Conservation (phyloP, 768 basidiomycete species). For the Kwoniella sp. region DNA sequence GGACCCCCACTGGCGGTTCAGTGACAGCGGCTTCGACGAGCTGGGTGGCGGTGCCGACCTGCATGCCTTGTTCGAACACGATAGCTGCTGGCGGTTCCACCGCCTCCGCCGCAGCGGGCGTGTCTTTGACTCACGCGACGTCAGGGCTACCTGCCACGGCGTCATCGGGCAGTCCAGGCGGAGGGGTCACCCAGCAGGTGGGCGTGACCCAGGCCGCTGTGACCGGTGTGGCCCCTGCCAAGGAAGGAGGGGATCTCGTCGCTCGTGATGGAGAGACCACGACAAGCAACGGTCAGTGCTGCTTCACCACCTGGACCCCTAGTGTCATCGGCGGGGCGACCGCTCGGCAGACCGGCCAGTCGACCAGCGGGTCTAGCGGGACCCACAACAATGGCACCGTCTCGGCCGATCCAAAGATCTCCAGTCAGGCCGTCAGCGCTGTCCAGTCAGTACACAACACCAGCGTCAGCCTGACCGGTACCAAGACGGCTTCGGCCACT, state of each 20-base stretch:
- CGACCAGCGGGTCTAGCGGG: too few species aligned
- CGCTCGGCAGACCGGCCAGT: too few species aligned
- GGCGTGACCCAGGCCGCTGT: conserved; percentile 21
- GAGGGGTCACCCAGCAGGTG: conserved; percentile 19
- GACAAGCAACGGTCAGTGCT: conserved; percentile 37
- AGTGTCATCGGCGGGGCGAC: conserved; percentile 24
- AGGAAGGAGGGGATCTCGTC: too few species aligned
- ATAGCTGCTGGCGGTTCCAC: not conserved
- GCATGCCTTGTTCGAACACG: conserved; percentile 22
- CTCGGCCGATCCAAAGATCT: too few species aligned
- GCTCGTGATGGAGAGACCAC: conserved; percentile 15
- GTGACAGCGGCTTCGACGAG: conserved; percentile 7
- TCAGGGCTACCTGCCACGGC: too few species aligned
- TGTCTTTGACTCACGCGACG: too few species aligned
- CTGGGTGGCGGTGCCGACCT: conserved; percentile 22
- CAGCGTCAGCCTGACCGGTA: not conserved
- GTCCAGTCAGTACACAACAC: too few species aligned
- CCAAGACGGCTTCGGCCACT: not conserved
- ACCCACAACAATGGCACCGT: too few species aligned
- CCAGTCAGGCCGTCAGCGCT: too few species aligned
- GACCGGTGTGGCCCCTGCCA: not conserved
- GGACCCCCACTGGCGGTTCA: not conserved
- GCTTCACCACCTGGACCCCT: conserved; percentile 42
- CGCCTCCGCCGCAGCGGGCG: too few species aligned
- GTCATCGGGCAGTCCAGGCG: too few species aligned